Base-by-base conservation (phyloP, 805 yeast species). In the Ogataea wickerhamii region DNA sequence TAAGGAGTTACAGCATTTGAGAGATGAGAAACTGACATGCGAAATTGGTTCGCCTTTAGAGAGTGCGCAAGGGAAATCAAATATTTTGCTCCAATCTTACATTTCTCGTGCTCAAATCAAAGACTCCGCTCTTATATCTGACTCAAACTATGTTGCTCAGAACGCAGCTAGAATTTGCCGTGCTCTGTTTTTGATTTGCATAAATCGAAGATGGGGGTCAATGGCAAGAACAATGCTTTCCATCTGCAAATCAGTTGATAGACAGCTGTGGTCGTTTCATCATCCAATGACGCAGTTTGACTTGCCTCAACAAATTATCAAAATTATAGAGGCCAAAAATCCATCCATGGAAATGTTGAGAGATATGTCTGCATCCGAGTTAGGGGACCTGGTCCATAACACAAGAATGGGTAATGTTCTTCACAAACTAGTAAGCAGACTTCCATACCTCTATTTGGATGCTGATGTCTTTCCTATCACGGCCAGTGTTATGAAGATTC, bases 241-340 rank as follows among this genome's bases (percentile, higher is more conserved):
- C 6, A 68, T 93, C 16, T 91, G 97, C 59, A 87, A 88, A 49
- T 78, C 96, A 1, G 79, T 94, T 42, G 96, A 88, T 44, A 77
- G 74, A 48, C 71, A 91, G 49, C 54, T 85, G 1, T 93, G 99
- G 99, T 76, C 89, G 0, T 87, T 80, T 60, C 83, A 81, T 43
- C 97, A 93, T 61, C 97, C 98, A 1, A 56, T 93, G 57, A 68
- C 80, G 6, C 98, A 93, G 57, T 89, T 93, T 62, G 89, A 83
- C 19, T 61, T 88, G 5, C 88, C 91, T 0, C 80, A 68, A 16
- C 77, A 73, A 21, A 78, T 89, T 2, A 47, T 80, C 32, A 73
- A 79, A 36, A 75, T 74, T 37, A 65, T 93, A 5, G 76, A 80
- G 39, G 66, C 73, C 4, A 84, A 78, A 43, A 76, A 73, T 36